Conservation (phyloP, 2,329 filamentous ascomycete species). For the Microsporum canis region DNA sequence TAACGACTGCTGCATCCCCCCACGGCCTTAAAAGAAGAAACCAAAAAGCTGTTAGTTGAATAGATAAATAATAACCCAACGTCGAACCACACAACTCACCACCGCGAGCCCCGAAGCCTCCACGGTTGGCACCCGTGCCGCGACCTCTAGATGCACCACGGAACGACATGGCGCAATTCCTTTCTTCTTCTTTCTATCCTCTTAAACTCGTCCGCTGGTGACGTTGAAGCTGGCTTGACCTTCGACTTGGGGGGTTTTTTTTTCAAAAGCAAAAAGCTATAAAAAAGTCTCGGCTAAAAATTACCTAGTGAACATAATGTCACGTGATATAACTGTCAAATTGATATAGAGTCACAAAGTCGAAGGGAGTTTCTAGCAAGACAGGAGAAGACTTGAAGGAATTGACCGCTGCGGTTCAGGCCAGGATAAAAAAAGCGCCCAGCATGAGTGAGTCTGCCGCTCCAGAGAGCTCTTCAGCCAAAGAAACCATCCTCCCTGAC, state of each 20-base stretch:
- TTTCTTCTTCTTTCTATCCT: background rate
- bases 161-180: constrained; percentile 47
- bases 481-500: constrained; percentile 21
- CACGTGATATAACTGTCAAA: constrained; percentile 16
- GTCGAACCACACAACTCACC: constrained; percentile 22
- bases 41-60: background rate
- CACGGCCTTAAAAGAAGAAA: constrained; percentile 40
- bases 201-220: background rate
- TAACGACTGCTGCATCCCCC: constrained; percentile 51
- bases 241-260: background rate
- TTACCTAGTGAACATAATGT: constrained; percentile 3
- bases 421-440: background rate
- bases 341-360: background rate
- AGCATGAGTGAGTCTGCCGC: background rate
- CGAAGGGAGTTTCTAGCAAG: background rate
- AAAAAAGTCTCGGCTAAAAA: constrained; percentile 12
- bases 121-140: constrained; percentile 43
- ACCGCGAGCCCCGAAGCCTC: constrained; percentile 30
- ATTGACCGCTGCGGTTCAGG: background rate
- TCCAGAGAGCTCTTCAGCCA: constrained; percentile 6
- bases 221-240: background rate
- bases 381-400: background rate
- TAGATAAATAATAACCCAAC: constrained; percentile 13
- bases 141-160: constrained; percentile 46
- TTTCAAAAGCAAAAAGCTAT: background rate